Base-by-base conservation (phyloP, 169 alveolate species). In the Eimeria praecox region DNA sequence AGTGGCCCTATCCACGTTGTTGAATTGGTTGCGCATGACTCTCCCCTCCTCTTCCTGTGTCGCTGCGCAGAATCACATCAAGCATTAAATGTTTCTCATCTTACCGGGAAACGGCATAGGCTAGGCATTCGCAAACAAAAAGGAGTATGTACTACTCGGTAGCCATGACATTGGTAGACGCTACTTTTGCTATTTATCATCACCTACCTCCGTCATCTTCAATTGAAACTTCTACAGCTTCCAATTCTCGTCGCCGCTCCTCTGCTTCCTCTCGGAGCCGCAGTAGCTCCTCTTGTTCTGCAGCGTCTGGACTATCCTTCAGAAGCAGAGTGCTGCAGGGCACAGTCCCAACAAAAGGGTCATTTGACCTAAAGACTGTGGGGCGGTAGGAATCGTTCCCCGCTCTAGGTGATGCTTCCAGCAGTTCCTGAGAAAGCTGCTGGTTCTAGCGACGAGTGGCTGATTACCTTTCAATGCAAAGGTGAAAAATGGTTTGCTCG, bases 1-100 rank as follows among this genome's bases (percentile, higher is more conserved):
- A 33, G 94, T 87, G 83, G 94, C 98, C 78, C 99, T 96, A 92
- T 98, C 99, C 96, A 98, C 97, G 97, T 98, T 98, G 97, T 98
- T 98, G 96, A 99, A 98, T 78, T 98, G 97, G 94, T 98, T 98
- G 87, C 99, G 95, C 96, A 98, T 95, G n/a, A 94, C 95, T 44
- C 96, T 46, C 33, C 95, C 95, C 80, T 85, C 91, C 91, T 94
- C 95, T 5, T 87, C 96, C 35, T 49, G 85, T 49, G 78, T 86
- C n/a, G 92, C 96, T 94, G 94, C 73, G 30, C 30, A 14, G 66
- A 80, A 22, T 16, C 62, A 20, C 64, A 78, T 20, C 64, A 44
- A 20, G 66, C 82, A 46, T 46, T 46, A 44, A 1, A 12, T 16
- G 12, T 10, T 44, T 12, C 27, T 9, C 44, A n/a, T 46, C 49